Conservation (phyloP, 495 filamentous ascomycete genomes). For the Xanthoparmelia taractica region DNA sequence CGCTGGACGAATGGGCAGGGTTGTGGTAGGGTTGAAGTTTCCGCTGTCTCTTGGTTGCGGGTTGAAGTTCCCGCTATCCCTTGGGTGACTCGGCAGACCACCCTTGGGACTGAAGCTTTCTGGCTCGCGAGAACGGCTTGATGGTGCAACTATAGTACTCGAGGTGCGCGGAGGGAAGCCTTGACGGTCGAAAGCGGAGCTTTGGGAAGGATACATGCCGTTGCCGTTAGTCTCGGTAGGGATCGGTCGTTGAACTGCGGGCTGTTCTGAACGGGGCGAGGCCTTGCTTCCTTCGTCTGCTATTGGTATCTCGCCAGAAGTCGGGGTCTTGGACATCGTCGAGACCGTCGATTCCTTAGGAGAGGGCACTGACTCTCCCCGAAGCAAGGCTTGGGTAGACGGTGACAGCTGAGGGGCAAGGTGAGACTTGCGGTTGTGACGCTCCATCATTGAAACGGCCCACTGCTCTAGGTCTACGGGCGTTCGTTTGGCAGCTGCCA, state of each 20-base stretch:
- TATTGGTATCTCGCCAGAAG: slow-evolving; percentile 61
- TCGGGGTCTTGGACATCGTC: slow-evolving; percentile 43
- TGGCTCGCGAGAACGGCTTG: slow-evolving; percentile 37
- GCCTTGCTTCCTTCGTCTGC: slow-evolving; percentile 42
- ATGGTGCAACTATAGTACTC: slow-evolving; percentile 29
- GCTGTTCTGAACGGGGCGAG: slow-evolving; percentile 12
- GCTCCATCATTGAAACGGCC: slow-evolving; percentile 85
- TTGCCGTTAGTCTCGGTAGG: slow-evolving; percentile 23
- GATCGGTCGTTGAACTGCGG: slow-evolving; percentile 8
- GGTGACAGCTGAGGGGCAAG: slow-evolving; percentile 60
- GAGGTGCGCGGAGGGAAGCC: slow-evolving; percentile 30
- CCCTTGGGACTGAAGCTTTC: slow-evolving; percentile 14
- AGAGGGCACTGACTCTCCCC: slow-evolving; percentile 34
- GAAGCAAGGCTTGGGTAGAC: slow-evolving; percentile 49
- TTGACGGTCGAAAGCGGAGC: slow-evolving; percentile 22
- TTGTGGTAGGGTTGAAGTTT: slow-evolving; percentile 31
- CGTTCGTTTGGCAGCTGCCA: slow-evolving; percentile 90
- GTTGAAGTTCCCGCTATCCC: slow-evolving; percentile 36
- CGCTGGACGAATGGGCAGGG: slow-evolving; percentile 39
- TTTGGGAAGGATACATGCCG: slow-evolving; percentile 20
- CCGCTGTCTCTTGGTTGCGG: slow-evolving; percentile 34
- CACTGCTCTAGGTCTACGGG: slow-evolving; percentile 84
- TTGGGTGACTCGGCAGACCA: slow-evolving; percentile 31
- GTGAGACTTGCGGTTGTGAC: slow-evolving; percentile 86
- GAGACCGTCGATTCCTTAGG: slow-evolving; percentile 34